phyloP scores from a whole-genome alignment of 768 basidiomycete species.

The Termitomyces sp. region DNA sequence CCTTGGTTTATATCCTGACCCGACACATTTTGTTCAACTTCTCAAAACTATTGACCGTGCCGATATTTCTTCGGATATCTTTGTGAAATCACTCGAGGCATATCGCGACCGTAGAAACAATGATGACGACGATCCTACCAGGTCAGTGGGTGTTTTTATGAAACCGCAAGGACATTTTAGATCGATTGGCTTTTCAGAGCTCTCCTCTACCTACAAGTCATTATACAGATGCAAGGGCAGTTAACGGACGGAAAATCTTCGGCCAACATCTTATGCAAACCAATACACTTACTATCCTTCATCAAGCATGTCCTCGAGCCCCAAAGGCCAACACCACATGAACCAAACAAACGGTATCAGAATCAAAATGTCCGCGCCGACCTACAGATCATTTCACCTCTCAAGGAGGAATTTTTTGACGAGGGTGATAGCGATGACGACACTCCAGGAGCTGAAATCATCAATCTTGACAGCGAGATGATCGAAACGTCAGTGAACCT shows the following conservation, averaged over 20 bases:
- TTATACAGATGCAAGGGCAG: slow-evolving; percentile 76
- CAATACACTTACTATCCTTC: slow-evolving; percentile 76
- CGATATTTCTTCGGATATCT: slow-evolving; percentile 71
- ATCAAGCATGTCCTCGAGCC: slow-evolving; percentile 74
- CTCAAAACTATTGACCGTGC: slow-evolving; percentile 61
- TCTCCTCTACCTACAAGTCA: slow-evolving; percentile 73
- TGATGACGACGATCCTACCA: slow-evolving; percentile 45
- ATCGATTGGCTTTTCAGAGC: slow-evolving; percentile 36
- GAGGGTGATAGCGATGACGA: slow-evolving; percentile 60
- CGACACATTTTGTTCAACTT: slow-evolving; percentile 62
- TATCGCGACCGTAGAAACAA: slow-evolving; percentile 49
- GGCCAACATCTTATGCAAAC: slow-evolving; percentile 56
- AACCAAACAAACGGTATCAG: slow-evolving; percentile 17
- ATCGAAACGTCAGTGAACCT: slow-evolving; percentile 75
- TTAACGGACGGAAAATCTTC: slow-evolving; percentile 52
- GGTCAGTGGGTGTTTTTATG: slow-evolving; percentile 29
- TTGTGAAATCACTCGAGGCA: slow-evolving; percentile 68
- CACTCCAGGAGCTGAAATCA: slow-evolving; percentile 33
- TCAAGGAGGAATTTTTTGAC: slow-evolving; percentile 35
- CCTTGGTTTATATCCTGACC: slow-evolving; percentile 73
- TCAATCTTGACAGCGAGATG: slow-evolving; percentile 58
- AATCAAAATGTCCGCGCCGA: slow-evolving; percentile 8
- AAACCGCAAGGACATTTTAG: background rate
- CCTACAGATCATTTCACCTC: slow-evolving; percentile 32
- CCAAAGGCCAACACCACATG: slow-evolving; percentile 19